Conservation (phyloP, 768 basidiomycete species). For the Antrodiella citrinella region DNA sequence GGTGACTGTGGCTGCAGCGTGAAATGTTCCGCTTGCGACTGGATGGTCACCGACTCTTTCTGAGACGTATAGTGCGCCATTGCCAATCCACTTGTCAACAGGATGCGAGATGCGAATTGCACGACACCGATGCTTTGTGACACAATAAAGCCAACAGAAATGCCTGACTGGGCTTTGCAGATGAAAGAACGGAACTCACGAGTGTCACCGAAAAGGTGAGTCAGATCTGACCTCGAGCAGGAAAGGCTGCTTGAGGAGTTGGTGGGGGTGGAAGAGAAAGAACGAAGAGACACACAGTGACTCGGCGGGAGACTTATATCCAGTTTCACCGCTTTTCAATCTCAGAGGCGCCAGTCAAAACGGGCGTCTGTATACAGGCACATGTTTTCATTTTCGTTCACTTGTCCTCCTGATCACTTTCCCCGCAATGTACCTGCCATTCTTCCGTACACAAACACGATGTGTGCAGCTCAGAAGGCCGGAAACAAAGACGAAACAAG, state of each 20-base stretch:
- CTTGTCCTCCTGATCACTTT: neutral
- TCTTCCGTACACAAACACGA: neutral
- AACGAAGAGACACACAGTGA: conserved; percentile 12
- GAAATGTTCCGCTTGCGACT: neutral
- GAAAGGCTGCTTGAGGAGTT: conserved; percentile 12
- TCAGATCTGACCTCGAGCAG: conserved; percentile 12
- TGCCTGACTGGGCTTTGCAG: neutral
- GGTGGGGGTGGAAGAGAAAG: conserved; percentile 11
- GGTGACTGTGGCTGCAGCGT: conserved; percentile 7
- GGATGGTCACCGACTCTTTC: neutral
- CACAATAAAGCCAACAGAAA: conserved; percentile 5
- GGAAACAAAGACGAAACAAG: neutral
- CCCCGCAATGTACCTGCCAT: neutral
- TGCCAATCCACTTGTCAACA: conserved; percentile 1
- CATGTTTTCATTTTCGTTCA: too few relatives aligned
- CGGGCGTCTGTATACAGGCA: neutral
- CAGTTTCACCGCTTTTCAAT: conserved; percentile 19
- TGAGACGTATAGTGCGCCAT: conserved; percentile 4
- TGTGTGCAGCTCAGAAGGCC: too few relatives aligned
- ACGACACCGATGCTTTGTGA: conserved; percentile 1
- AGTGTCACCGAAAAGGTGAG: conserved; percentile 6
- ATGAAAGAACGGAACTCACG: conserved; percentile 7
- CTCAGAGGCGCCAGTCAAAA: conserved; percentile 21
- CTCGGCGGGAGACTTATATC: conserved; percentile 17
- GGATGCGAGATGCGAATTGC: neutral